Percentiles rank a stretch among this genome's conserved stretches.
Evolutionary conservation across 2,329 filamentous ascomycete species (phyloP).

Genomic region (Alternaria hordeiaustralica): DNA sequence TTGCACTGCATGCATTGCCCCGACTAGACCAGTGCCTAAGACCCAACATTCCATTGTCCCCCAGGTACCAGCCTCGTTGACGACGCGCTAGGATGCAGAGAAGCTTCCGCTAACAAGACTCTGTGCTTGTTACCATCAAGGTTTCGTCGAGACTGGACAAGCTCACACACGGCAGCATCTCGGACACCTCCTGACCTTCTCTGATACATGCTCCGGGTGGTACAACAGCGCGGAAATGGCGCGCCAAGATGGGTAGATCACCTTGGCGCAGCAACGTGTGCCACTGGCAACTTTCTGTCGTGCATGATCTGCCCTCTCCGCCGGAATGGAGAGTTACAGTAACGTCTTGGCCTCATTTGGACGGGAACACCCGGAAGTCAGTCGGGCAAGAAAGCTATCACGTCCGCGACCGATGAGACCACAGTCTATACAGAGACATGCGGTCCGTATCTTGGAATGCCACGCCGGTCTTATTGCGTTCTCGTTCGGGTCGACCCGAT

Average conservation of each 20-base stretch:
- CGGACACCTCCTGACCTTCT: constrained; percentile 7
- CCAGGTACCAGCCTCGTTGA: not conserved
- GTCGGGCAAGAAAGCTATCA: not conserved
- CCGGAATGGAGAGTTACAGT: not conserved
- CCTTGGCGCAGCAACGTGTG: constrained; percentile 26
- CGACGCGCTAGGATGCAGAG: not conserved
- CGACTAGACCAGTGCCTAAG: not conserved
- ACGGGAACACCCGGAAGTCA: not conserved
- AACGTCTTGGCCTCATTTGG: constrained; percentile 1
- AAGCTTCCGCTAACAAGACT: constrained; percentile 4
- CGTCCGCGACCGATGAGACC: not conserved
- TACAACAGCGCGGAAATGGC: constrained; percentile 16
- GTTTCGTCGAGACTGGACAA: constrained; percentile 2
- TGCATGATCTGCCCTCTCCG: constrained; percentile 20
- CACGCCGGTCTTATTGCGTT: not conserved
- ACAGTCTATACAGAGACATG: not conserved
- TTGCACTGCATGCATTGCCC: not conserved
- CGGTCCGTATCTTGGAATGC: not conserved
- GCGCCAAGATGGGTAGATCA: constrained; percentile 27
- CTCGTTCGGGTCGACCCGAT: not conserved
- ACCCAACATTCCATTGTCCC: not conserved
- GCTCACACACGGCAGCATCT: not conserved
- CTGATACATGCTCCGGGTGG: not conserved
- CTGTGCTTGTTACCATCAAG: constrained; percentile 28
- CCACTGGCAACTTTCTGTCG: constrained; percentile 7